Percentiles rank a stretch among this genome's conserved stretches.
Evolutionary conservation across 176 grass and related monocot genomes (phyloP).

Genomic region (Avena atlantica): DNA sequence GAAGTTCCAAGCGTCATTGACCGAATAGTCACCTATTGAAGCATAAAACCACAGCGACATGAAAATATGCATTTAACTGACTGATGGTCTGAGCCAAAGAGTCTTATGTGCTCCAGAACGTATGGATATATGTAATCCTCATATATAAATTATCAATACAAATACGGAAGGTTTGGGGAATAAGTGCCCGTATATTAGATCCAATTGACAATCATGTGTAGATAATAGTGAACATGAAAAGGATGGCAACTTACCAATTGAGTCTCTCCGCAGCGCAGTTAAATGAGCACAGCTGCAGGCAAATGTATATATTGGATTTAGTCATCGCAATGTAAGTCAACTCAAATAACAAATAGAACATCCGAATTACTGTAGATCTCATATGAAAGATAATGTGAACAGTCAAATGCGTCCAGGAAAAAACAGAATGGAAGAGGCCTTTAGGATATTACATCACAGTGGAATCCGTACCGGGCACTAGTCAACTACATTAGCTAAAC

Average conservation of each 20-base stretch:
- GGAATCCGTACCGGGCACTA: neutral
- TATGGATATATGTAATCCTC: neutral
- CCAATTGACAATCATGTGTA: neutral
- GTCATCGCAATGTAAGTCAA: neutral
- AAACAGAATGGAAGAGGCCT: neutral
- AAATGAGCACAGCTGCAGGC: slow-evolving; percentile 90
- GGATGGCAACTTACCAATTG: slow-evolving; percentile 58
- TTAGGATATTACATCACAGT: neutral
- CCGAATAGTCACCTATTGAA: slow-evolving; percentile 79
- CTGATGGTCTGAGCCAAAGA: neutral
- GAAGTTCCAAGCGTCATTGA: slow-evolving; percentile 83
- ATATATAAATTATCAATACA: neutral
- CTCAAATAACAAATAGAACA: slow-evolving; percentile 19
- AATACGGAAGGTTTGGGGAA: too few species aligned
- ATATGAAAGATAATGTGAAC: neutral
- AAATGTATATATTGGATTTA: slow-evolving; percentile 37
- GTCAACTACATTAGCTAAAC: slow-evolving; percentile 2
- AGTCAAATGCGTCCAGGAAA: neutral
- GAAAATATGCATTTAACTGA: neutral
- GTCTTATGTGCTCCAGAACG: neutral
- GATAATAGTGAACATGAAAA: neutral
- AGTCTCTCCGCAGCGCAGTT: slow-evolving; percentile 76
- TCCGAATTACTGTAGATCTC: neutral
- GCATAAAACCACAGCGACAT: neutral
- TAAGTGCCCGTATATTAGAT: too few species aligned